These are phyloP conservation scores for Moricandia moricandioides DNA, from an alignment of 345 rosid genomes.

Conservation along the genomic window DNA sequence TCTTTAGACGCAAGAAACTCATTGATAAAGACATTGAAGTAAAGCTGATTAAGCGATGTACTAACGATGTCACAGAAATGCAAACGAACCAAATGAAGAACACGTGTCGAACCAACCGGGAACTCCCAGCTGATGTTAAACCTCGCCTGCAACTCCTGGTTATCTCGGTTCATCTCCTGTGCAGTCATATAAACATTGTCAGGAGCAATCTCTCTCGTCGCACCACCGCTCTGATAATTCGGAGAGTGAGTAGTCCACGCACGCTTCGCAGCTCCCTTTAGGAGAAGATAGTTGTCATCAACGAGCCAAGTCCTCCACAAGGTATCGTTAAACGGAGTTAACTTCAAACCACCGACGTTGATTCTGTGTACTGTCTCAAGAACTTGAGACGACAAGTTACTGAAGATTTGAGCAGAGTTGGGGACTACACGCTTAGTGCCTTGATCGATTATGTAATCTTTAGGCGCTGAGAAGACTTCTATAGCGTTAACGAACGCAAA, in stretches of 20 bases:
- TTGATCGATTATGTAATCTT: constrained; percentile 55
- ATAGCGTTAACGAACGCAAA: constrained; percentile 76
- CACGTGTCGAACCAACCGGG: constrained; percentile 50
- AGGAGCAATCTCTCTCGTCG: constrained; percentile 68
- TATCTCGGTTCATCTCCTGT: constrained; percentile 76
- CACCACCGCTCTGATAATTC: constrained; percentile 71
- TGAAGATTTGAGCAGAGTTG: constrained; percentile 44
- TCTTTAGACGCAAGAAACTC: constrained; percentile 57
- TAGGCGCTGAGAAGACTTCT: constrained; percentile 78
- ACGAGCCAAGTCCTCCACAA: constrained; percentile 95
- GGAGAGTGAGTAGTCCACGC: constrained; percentile 52
- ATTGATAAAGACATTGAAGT: constrained; percentile 73
- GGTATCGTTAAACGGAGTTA: constrained; percentile 89
- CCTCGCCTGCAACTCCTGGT: constrained; percentile 38
- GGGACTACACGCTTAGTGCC: constrained; percentile 56
- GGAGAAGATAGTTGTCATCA: constrained; percentile 64
- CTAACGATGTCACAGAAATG: constrained; percentile 96
- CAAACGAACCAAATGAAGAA: constrained; percentile 66
- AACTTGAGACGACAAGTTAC: constrained; percentile 57
- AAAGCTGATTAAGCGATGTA: constrained; percentile 65
- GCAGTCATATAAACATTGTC: constrained; percentile 90
- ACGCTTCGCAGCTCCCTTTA: constrained; percentile 65
- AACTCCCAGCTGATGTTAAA: constrained; percentile 84
- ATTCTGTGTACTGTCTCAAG: constrained; percentile 78
- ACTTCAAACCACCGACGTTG: constrained; percentile 77